phyloP scores from a whole-genome alignment of 2,329 filamentous ascomycete genomes.

The Epichloe amarillans region DNA sequence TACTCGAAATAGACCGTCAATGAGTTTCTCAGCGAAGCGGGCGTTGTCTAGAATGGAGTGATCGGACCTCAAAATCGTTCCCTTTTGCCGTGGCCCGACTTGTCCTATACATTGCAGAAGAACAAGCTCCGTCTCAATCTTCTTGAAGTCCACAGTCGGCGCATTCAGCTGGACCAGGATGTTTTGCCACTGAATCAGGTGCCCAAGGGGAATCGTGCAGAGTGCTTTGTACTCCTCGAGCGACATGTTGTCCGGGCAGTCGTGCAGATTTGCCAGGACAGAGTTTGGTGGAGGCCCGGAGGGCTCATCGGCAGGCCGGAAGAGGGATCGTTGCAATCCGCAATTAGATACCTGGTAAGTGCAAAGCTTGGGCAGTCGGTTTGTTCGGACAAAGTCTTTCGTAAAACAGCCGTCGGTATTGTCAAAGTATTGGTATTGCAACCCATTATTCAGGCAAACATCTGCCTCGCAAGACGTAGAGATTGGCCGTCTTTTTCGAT shows the following conservation, averaged over 20 bases:
- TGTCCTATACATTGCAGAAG: constrained; percentile 13
- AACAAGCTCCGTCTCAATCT: constrained; percentile 8
- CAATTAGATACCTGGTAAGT: constrained; percentile 9
- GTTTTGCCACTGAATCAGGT: constrained; percentile 11
- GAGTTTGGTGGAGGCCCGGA: constrained; percentile 28
- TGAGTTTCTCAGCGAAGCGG: neutral
- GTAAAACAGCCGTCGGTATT: neutral
- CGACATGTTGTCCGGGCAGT: constrained; percentile 34
- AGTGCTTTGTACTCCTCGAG: constrained; percentile 38
- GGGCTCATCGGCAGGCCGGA: neutral
- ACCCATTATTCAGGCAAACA: constrained; percentile 13
- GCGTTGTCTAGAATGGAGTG: constrained; percentile 4
- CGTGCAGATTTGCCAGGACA: constrained; percentile 33
- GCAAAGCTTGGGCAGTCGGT: constrained; percentile 3
- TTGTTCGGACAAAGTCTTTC: neutral
- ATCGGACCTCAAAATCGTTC: neutral
- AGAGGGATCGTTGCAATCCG: constrained; percentile 8
- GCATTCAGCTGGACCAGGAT: constrained; percentile 12
- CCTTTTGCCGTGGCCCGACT: constrained; percentile 3
- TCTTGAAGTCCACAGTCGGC: constrained; percentile 13
- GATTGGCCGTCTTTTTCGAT: constrained; percentile 4
- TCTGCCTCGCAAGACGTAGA: constrained; percentile 3
- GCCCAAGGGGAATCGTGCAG: constrained; percentile 7
- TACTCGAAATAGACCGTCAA: neutral
- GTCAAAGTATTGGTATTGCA: constrained; percentile 11